phyloP scores from a whole-genome alignment of 1,284 basidiomycete species.

The Rhodotorula sp. region DNA sequence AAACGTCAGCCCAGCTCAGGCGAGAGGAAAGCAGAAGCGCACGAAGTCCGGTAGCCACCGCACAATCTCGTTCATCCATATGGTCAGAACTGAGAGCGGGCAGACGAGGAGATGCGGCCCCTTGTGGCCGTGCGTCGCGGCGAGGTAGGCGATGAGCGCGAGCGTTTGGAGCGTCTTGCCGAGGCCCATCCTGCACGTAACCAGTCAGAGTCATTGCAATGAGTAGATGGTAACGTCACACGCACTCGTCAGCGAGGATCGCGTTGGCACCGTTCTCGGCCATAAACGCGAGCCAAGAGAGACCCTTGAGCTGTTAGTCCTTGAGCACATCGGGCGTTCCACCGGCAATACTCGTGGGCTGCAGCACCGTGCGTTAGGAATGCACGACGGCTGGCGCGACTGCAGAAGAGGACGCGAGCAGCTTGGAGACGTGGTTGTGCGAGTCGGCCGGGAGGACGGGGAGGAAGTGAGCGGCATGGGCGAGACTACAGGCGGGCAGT shows the following conservation, averaged over 20 bases:
- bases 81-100: conserved; percentile 62
- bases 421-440: conserved; percentile 2
- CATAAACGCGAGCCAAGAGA: conserved; percentile 29
- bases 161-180: conserved; percentile 68
- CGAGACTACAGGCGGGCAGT: not conserved
- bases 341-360: conserved; percentile 18
- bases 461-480: not conserved
- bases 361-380: conserved; percentile 7
- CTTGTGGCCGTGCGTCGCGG: conserved; percentile 54
- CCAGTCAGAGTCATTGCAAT: not conserved
- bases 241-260: conserved; percentile 36
- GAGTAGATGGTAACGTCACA: not conserved
- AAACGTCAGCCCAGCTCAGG: not conserved
- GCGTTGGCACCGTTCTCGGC: conserved; percentile 28
- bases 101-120: conserved; percentile 65
- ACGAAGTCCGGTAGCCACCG: conserved; percentile 62
- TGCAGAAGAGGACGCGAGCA: not conserved
- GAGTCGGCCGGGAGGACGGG: not conserved
- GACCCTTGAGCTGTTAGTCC: conserved; percentile 32
- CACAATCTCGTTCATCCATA: conserved; percentile 37
- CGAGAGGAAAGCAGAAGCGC: not conserved
- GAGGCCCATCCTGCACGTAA: conserved; percentile 57
- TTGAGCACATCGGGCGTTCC: conserved; percentile 18
- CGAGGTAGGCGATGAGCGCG: conserved; percentile 62
- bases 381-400: not conserved